These are phyloP conservation scores for Xylariaceae sp. DNA, from an alignment of 2,329 filamentous ascomycete genomes.

Conservation along the genomic window DNA sequence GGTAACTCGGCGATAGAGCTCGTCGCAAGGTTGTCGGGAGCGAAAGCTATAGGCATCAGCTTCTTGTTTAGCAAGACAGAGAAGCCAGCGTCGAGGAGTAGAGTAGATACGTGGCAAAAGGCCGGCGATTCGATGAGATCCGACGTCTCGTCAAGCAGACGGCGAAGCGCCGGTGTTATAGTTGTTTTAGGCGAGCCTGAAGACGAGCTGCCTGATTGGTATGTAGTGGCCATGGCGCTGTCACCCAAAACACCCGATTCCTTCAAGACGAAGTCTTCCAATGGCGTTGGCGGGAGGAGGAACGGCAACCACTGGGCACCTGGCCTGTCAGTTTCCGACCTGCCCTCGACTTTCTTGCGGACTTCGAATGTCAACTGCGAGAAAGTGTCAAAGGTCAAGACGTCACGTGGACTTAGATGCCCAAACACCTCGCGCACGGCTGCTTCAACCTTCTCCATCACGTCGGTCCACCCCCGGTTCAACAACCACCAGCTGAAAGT, in stretches of 20 bases:
- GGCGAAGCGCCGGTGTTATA: conserved; percentile 60
- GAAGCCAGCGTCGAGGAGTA: conserved; percentile 84
- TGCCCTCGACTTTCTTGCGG: conserved; percentile 77
- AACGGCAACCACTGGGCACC: conserved; percentile 73
- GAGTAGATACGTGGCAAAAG: conserved; percentile 80
- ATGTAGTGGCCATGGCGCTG: conserved; percentile 38
- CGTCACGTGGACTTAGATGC: conserved; percentile 80
- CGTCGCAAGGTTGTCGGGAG: conserved; percentile 22
- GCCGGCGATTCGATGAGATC: conserved; percentile 92
- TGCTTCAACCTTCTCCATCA: conserved; percentile 76
- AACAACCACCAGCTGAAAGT: conserved; percentile 98
- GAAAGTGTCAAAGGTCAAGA: conserved; percentile 75
- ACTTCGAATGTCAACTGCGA: conserved; percentile 78
- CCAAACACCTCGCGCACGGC: conserved; percentile 89
- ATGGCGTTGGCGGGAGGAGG: conserved; percentile 71
- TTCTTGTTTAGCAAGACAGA: conserved; percentile 78
- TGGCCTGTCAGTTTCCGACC: conserved; percentile 38
- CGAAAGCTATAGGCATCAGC: conserved; percentile 74
- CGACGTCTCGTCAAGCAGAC: conserved; percentile 89
- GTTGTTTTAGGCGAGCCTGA: conserved; percentile 32
- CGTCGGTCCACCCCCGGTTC: conserved; percentile 79
- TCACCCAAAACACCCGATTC: conserved; percentile 74
- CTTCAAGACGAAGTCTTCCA: conserved; percentile 78
- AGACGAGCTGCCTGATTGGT: conserved; percentile 9
- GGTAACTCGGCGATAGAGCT: conserved; percentile 32